Percentiles rank a stretch among this genome's conserved stretches.
phyloP scores from a whole-genome alignment of 1,284 basidiomycete genomes.

The Cryptococcus sp. region DNA sequence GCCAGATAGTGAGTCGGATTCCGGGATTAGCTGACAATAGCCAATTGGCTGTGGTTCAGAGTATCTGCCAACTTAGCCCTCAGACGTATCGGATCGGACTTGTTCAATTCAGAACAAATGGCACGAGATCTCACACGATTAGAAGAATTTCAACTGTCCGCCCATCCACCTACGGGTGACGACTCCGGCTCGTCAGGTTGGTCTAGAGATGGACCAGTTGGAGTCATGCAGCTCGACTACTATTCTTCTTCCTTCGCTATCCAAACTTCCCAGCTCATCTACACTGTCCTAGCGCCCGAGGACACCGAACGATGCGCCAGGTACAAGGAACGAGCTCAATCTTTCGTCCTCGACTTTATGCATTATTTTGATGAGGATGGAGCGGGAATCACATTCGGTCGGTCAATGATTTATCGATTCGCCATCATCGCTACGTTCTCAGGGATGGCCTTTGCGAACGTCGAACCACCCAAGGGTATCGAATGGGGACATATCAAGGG shows the following conservation, averaged over 20 bases:
- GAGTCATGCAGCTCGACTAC: constrained; percentile 72
- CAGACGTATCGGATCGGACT: constrained; percentile 58
- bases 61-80: constrained; percentile 74
- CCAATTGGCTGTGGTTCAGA: constrained; percentile 78
- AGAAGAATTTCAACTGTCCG: constrained; percentile 68
- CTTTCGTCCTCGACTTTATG: constrained; percentile 65
- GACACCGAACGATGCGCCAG: constrained; percentile 63
- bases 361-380: constrained; percentile 71
- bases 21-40: constrained; percentile 31
- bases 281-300: constrained; percentile 51
- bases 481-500: constrained; percentile 68
- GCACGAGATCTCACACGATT: constrained; percentile 69
- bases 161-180: constrained; percentile 46
- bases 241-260: constrained; percentile 76
- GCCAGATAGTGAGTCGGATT: constrained; percentile 45
- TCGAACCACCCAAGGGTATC: constrained; percentile 63
- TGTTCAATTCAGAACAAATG: constrained; percentile 60
- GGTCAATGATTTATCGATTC: constrained; percentile 71
- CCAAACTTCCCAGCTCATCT: constrained; percentile 67
- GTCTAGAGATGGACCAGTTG: constrained; percentile 71
- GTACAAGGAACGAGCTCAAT: constrained; percentile 60
- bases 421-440: constrained; percentile 75
- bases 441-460: constrained; percentile 65
- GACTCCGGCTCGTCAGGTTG: constrained; percentile 52
- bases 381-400: constrained; percentile 68